These are phyloP conservation scores for Phyllostachys edulis DNA, from an alignment of 176 grass and related monocot species.

Conservation along the genomic window DNA sequence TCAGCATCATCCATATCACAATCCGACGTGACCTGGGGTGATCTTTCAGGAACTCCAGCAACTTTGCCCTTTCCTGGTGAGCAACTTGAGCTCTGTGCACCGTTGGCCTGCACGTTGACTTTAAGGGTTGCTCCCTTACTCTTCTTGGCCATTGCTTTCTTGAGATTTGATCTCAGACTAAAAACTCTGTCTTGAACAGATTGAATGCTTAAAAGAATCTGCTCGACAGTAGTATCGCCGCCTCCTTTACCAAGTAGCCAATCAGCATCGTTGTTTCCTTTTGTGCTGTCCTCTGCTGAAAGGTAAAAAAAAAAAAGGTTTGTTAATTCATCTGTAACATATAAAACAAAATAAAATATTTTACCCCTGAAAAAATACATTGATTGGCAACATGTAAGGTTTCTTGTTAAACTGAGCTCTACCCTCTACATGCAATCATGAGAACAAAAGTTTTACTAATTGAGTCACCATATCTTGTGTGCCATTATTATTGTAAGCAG, in stretches of 20 bases:
- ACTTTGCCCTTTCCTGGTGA: conserved; percentile 63
- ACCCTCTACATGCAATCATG: background rate
- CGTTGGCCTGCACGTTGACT: conserved; percentile 36
- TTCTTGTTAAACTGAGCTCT: background rate
- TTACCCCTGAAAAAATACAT: background rate
- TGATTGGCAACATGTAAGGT: background rate
- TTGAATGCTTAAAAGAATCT: conserved; percentile 85
- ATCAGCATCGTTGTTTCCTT: conserved; percentile 67
- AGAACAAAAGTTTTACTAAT: conserved; percentile 7
- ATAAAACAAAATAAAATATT: conserved; percentile 9
- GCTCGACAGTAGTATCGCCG: conserved; percentile 56
- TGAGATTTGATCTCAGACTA: conserved; percentile 63
- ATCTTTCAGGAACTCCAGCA: conserved; percentile 26
- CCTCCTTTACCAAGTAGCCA: conserved; percentile 72
- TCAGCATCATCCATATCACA: conserved; percentile 68
- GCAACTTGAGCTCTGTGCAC: conserved; percentile 60
- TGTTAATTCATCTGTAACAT: background rate
- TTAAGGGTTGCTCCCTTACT: conserved; percentile 41
- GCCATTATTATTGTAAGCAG: background rate
- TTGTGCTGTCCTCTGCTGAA: conserved; percentile 71
- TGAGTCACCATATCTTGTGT: conserved; percentile 1
- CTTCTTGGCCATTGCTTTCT: conserved; percentile 48
- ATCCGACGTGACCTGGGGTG: conserved; percentile 49
- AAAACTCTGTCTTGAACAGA: conserved; percentile 58
- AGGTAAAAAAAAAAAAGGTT: conserved; percentile 25